These are phyloP conservation scores for Neonothopanus nambi DNA, from an alignment of 1,284 basidiomycete species.

Conservation along the genomic window DNA sequence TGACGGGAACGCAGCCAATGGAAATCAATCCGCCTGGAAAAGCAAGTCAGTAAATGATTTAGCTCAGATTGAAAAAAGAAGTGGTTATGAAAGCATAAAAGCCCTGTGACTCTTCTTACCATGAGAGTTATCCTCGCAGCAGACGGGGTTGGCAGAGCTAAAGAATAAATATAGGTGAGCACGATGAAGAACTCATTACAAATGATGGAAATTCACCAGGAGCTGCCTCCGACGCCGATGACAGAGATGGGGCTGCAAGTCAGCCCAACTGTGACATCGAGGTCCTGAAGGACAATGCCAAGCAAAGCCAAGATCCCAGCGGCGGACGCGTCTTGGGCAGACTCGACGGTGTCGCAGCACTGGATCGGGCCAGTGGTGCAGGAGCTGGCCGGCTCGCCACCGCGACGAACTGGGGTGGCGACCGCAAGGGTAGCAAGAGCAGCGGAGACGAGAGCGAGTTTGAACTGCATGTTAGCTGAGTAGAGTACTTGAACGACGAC, in stretches of 20 bases:
- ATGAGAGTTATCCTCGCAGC: constrained; percentile 9
- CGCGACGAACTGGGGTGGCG: constrained; percentile 14
- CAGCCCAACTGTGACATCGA: constrained; percentile 8
- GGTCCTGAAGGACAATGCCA: constrained; percentile 12
- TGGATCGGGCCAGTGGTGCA: constrained; percentile 12
- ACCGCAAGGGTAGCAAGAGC: constrained; percentile 15
- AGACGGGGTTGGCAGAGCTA: constrained; percentile 9
- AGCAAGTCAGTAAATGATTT: too few relatives aligned
- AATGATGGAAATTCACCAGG: background rate
- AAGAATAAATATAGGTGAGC: background rate
- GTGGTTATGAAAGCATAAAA: too few relatives aligned
- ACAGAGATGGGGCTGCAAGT: constrained; percentile 9
- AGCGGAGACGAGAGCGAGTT: constrained; percentile 4
- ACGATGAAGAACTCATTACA: background rate
- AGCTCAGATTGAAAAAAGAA: too few relatives aligned
- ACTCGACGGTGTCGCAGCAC: constrained; percentile 12
- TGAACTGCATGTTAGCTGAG: constrained; percentile 12
- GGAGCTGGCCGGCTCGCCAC: constrained; percentile 5
- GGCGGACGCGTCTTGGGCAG: background rate
- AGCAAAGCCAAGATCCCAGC: constrained; percentile 1
- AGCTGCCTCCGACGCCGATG: constrained; percentile 7
- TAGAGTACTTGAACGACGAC: constrained; percentile 10
- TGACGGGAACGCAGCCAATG: constrained; percentile 29
- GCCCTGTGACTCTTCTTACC: too few relatives aligned
- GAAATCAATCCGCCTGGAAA: constrained; percentile 16